A percentile compares a stretch with the other conserved stretches of the same genome.
Conservation (phyloP, 108 stramenopile species). For the Pseudonitzschia delicatissima region DNA sequence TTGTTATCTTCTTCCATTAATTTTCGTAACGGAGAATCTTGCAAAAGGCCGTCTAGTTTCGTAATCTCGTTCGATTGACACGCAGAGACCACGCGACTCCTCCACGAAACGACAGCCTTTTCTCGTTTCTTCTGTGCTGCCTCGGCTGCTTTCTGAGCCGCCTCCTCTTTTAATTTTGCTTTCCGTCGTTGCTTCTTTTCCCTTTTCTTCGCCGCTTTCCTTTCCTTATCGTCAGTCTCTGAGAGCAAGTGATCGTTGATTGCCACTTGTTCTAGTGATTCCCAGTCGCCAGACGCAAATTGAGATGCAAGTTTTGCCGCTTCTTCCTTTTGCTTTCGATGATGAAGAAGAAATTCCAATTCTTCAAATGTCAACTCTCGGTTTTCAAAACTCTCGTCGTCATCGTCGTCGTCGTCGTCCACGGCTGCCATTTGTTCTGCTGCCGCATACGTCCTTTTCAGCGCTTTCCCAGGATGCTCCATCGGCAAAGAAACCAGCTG, state of each 20-base stretch:
- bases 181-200: conserved; percentile 74
- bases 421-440: conserved; percentile 1
- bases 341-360: conserved; percentile 1
- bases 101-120: conserved; percentile 61
- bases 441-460: conserved; percentile 27
- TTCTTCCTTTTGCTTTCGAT: conserved; percentile 17
- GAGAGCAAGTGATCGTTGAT: conserved; percentile 37
- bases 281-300: conserved; percentile 40
- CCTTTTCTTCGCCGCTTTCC: conserved; percentile 58
- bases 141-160: conserved; percentile 61
- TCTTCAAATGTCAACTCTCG: conserved; percentile 18
- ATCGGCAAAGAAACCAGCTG: conserved; percentile 38
- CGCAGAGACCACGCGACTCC: conserved; percentile 69
- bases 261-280: conserved; percentile 41
- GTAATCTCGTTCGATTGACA: conserved; percentile 48
- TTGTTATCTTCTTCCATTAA: background rate
- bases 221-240: conserved; percentile 53
- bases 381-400: conserved; percentile 28
- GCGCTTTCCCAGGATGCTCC: conserved; percentile 34
- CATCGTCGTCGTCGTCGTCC: conserved; percentile 31
- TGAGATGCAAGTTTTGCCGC: conserved; percentile 9
- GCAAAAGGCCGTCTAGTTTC: conserved; percentile 57
- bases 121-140: conserved; percentile 70
- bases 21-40: conserved; percentile 56
- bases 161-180: conserved; percentile 61